Evolutionary conservation across 1,284 basidiomycete genomes (phyloP).

Genomic region (Phylloporus sp.): DNA sequence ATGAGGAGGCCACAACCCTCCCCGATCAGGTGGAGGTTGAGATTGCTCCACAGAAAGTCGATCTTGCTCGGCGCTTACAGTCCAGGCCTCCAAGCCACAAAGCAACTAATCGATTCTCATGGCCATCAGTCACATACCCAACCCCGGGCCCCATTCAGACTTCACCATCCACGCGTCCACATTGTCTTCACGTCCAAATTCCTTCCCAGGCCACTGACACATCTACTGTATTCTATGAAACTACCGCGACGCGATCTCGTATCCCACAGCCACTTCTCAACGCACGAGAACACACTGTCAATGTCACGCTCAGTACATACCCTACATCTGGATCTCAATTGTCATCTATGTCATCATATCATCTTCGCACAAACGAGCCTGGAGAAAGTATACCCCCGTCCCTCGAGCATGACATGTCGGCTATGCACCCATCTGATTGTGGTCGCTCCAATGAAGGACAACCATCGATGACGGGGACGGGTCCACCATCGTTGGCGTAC

Average conservation of each 20-base stretch:
- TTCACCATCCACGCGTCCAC: conserved; percentile 41
- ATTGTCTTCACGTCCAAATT: conserved; percentile 39
- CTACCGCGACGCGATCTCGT: conserved; percentile 41
- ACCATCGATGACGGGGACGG: conserved; percentile 2
- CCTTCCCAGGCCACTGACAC: conserved; percentile 37
- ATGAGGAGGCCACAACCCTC: conserved; percentile 16
- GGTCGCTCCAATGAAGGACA: conserved; percentile 11
- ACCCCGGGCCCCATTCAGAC: conserved; percentile 44
- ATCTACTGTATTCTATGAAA: conserved; percentile 65
- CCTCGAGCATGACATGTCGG: conserved; percentile 27
- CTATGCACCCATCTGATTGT: conserved; percentile 23
- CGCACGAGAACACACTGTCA: conserved; percentile 26
- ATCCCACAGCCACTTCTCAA: conserved; percentile 20
- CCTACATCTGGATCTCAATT: conserved; percentile 47
- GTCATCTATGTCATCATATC: conserved; percentile 40
- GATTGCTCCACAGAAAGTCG: conserved; percentile 35
- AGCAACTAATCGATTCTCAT: conserved; percentile 38
- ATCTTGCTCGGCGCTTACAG: conserved; percentile 44
- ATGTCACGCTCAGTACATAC: conserved; percentile 40
- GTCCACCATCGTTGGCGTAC: conserved; percentile 18
- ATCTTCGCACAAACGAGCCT: conserved; percentile 25
- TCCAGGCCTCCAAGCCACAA: conserved; percentile 44
- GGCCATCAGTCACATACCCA: conserved; percentile 40
- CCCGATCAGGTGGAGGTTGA: conserved; percentile 30
- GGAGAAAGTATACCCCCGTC: conserved; percentile 16